phyloP scores from a whole-genome alignment of 2,329 filamentous ascomycete species.

The Colletotrichum chlorophyti region DNA sequence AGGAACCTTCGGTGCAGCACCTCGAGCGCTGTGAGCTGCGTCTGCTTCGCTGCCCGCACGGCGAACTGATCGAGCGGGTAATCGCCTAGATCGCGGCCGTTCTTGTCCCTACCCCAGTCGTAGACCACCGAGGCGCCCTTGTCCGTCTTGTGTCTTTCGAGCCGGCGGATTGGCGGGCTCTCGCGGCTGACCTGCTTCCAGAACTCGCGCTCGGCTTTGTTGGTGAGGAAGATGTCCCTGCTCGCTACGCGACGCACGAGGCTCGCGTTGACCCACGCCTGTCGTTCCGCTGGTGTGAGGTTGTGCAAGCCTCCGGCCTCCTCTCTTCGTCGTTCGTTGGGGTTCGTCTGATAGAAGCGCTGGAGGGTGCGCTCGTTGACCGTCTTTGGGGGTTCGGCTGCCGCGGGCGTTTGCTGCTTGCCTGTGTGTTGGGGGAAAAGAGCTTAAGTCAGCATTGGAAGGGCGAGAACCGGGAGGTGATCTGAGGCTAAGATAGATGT shows the following conservation, averaged over 20 bases:
- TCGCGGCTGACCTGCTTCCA: conserved; percentile 64
- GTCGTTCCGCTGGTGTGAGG: conserved; percentile 55
- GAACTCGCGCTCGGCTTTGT: conserved; percentile 62
- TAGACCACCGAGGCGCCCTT: conserved; percentile 35
- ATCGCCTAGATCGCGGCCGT: conserved; percentile 55
- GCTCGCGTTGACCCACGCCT: conserved; percentile 54
- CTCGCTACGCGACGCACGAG: conserved; percentile 51
- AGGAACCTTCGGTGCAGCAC: conserved; percentile 53
- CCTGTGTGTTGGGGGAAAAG: conserved; percentile 22
- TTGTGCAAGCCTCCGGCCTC: conserved; percentile 50
- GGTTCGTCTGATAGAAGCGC: conserved; percentile 58
- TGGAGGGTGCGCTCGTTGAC: conserved; percentile 55
- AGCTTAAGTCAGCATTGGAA: neutral
- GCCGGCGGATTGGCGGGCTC: conserved; percentile 54
- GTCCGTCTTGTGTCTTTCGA: conserved; percentile 33
- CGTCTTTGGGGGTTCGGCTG: conserved; percentile 46
- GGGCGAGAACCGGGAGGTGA: conserved; percentile 5
- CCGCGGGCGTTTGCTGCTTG: conserved; percentile 33
- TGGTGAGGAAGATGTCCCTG: conserved; percentile 42
- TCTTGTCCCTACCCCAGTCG: conserved; percentile 58
- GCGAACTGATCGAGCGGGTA: conserved; percentile 55
- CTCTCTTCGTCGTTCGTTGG: conserved; percentile 52
- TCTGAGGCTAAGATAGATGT: neutral
- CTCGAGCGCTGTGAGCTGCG: conserved; percentile 49
- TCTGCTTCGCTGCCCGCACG: conserved; percentile 48